Conservation (phyloP, 2,329 filamentous ascomycete species). For the Aspergillus amoenus region DNA sequence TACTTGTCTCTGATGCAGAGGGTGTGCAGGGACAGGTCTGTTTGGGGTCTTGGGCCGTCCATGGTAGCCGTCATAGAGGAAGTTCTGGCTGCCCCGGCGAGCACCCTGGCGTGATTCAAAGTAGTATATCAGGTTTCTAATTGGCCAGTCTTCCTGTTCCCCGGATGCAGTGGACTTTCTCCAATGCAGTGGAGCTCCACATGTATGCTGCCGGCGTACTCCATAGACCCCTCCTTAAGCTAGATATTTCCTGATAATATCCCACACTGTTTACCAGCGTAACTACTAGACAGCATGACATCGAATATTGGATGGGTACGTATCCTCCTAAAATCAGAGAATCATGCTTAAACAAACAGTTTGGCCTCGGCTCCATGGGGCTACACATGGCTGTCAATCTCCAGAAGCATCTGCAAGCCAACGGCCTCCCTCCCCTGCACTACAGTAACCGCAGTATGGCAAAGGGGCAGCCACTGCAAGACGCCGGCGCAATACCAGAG, state of each 20-base stretch:
- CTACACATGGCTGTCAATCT: constrained; percentile 52
- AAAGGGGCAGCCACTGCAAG: neutral
- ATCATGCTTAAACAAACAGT: neutral
- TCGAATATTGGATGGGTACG: too few species aligned
- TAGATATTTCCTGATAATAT: too few species aligned
- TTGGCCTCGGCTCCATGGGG: constrained; percentile 55
- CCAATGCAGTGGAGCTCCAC: too few species aligned
- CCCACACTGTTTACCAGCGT: too few species aligned
- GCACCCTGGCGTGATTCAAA: neutral
- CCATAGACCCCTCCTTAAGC: too few species aligned
- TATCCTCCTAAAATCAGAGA: neutral
- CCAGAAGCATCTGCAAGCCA: constrained; percentile 40
- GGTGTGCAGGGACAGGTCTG: neutral
- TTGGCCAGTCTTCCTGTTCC: too few species aligned
- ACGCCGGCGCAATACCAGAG: neutral
- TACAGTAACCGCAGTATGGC: constrained; percentile 31
- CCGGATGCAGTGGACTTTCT: too few species aligned
- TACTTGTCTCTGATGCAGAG: neutral
- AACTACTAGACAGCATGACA: too few species aligned
- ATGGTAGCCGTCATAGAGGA: neutral
- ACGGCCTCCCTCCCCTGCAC: constrained; percentile 26
- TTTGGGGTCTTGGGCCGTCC: constrained; percentile 1
- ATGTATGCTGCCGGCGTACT: too few species aligned
- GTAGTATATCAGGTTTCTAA: too few species aligned
- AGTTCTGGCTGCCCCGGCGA: neutral